These are phyloP conservation scores for Ophiognomonia clavigignenti-juglandacearum DNA, from an alignment of 2,329 filamentous ascomycete species.

Conservation along the genomic window DNA sequence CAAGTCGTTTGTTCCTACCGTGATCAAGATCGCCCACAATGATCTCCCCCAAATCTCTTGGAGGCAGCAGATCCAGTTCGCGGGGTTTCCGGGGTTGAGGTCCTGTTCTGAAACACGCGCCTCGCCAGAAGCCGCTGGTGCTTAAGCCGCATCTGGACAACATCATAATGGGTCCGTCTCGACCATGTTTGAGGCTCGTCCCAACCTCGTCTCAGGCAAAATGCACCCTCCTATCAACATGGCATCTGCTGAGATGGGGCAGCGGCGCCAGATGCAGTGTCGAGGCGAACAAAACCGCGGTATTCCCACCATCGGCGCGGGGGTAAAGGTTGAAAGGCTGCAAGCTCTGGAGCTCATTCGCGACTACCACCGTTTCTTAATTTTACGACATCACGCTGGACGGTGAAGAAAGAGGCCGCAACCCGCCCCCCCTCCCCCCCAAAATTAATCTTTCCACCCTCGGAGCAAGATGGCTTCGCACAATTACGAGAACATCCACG, in stretches of 20 bases:
- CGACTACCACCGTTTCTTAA: neutral
- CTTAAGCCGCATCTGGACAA: too few relatives aligned
- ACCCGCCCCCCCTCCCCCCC: slow-evolving; percentile 9
- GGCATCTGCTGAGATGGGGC: neutral
- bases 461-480: slow-evolving; percentile 10
- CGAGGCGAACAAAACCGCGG: neutral
- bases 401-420: slow-evolving; percentile 10
- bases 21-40: too few relatives aligned
- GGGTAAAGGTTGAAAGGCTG: neutral
- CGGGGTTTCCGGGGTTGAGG: too few relatives aligned
- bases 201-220: slow-evolving; percentile 8
- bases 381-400: slow-evolving; percentile 6
- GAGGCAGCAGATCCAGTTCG: too few relatives aligned
- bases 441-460: neutral
- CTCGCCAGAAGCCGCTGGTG: too few relatives aligned
- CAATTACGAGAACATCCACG: slow-evolving; percentile 27
- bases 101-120: too few relatives aligned
- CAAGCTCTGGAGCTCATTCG: neutral
- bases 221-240: neutral
- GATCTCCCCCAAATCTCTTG: too few relatives aligned
- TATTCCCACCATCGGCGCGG: neutral
- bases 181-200: slow-evolving; percentile 15
- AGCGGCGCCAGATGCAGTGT: neutral
- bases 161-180: slow-evolving; percentile 5
- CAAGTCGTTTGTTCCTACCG: too few relatives aligned